phyloP scores from a whole-genome alignment of 1,139 yeast genomes.

The Diutina sp. region DNA sequence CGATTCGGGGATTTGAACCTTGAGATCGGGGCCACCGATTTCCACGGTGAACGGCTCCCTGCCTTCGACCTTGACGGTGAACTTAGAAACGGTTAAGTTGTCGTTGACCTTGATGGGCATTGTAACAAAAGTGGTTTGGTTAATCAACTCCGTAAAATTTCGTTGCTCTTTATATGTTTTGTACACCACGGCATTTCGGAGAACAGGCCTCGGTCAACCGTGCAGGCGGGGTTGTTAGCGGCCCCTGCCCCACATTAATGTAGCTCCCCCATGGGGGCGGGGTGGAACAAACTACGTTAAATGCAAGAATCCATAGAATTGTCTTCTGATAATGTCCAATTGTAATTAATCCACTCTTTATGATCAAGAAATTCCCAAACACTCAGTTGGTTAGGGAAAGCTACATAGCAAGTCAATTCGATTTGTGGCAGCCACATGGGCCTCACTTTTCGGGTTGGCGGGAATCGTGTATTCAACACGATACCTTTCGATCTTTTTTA shows the following conservation, averaged over 20 bases:
- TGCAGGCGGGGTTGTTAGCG: not conserved
- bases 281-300: not conserved
- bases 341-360: not conserved
- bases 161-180: too few relatives aligned
- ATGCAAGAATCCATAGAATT: too few relatives aligned
- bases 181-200: not conserved
- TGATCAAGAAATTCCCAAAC: not conserved
- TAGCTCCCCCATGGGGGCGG: not conserved
- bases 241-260: not conserved
- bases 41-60: constrained; percentile 14
- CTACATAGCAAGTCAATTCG: too few relatives aligned
- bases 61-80: constrained; percentile 18
- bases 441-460: not conserved
- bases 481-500: too few relatives aligned
- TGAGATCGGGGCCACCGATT: constrained; percentile 19
- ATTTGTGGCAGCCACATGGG: not conserved
- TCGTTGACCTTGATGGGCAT: not conserved
- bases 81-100: constrained; percentile 20
- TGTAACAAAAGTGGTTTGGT: not conserved
- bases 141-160: not conserved
- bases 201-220: not conserved
- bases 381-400: not conserved
- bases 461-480: not conserved
- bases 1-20: constrained; percentile 25
- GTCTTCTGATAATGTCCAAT: not conserved